Conservation (phyloP, 129 eudicot genomes). For the Lonicera japonica region DNA sequence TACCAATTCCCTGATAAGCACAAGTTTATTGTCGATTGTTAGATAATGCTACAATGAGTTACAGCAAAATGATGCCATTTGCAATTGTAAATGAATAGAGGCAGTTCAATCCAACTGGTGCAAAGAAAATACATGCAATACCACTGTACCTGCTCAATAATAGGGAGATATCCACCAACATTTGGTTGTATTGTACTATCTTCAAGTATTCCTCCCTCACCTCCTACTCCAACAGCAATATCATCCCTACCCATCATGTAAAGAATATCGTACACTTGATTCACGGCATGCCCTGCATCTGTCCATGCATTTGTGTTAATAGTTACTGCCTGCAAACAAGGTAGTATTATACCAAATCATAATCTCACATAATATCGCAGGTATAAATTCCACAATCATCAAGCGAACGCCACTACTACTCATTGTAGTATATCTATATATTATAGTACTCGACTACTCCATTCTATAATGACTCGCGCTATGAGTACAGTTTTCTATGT, state of each 20-base stretch:
- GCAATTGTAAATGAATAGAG: too few species aligned
- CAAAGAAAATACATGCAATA: neutral
- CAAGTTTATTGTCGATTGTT: neutral
- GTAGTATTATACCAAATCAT: slow-evolving; percentile 3
- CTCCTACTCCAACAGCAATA: slow-evolving; percentile 80
- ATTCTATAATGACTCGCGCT: too few species aligned
- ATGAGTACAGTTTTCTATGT: too few species aligned
- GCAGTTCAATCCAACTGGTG: too few species aligned
- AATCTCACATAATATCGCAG: neutral
- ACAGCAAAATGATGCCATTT: too few species aligned
- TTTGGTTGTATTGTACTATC: slow-evolving; percentile 59
- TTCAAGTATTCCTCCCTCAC: slow-evolving; percentile 80
- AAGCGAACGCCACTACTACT: neutral
- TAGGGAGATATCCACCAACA: slow-evolving; percentile 88
- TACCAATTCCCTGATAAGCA: slow-evolving; percentile 45
- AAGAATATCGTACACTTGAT: slow-evolving; percentile 77
- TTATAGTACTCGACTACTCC: too few species aligned
- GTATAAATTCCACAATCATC: neutral
- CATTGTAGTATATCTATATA: neutral
- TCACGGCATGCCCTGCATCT: slow-evolving; percentile 77
- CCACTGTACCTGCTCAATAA: slow-evolving; percentile 68
- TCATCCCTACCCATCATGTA: slow-evolving; percentile 91
- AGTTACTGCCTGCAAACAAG: slow-evolving; percentile 56
- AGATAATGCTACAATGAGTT: neutral
- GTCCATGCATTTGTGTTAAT: slow-evolving; percentile 76